Base-by-base conservation (phyloP, 1,284 basidiomycete species). In the Pyrrhoderma lamaoense region DNA sequence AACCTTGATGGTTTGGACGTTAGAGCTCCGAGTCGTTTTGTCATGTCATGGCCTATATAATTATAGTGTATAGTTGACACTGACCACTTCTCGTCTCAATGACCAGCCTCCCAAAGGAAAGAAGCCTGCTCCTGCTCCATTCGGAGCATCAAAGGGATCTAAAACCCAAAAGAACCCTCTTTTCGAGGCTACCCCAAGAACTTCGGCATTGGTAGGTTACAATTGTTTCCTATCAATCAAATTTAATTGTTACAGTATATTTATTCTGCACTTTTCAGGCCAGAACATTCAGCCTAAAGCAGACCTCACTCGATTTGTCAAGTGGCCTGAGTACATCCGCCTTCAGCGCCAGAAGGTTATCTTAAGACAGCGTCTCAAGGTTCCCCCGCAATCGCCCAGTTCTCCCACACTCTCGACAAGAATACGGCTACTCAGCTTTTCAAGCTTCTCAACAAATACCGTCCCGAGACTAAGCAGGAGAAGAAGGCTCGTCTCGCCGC, bases 271-370 rank as follows among this genome's bases (percentile, higher is more conserved):
- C 31, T 36, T 8, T 53, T 2, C 58, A 95, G 93, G 94, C 66
- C 92, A 95, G 75, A 91, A 96, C 73, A 82, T 98, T 65, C 90
- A 88, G 65, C 94, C 88, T 64, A 80, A 81, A 69, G 82, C 80
- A 56, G 95, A 99, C 74, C 74, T 98, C 60, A 96, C 92, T 58
- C 92, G 94, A 69, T 98, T 98, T 75, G 92, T 98, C 74, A 98
- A 97, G 75, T 99, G 95, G 95, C 95, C 95, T 61, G 93, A 95
- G 76, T 99, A 99, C 67, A 85, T 99, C 62, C 92, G 93, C 67
- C 88, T 98, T 56, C 95, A 99, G 71, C 87, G 95, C 70, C 94
- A 98, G 74, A 96, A 95, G 77, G 93, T 98, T 65, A 96, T 99
- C 74, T 88, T 99, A 59, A 77, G 91, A 82, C 93, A 98, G 76